These are phyloP conservation scores for Pythium grandisporangium DNA, from an alignment of 352 stramenopile genomes.

Conservation along the genomic window DNA sequence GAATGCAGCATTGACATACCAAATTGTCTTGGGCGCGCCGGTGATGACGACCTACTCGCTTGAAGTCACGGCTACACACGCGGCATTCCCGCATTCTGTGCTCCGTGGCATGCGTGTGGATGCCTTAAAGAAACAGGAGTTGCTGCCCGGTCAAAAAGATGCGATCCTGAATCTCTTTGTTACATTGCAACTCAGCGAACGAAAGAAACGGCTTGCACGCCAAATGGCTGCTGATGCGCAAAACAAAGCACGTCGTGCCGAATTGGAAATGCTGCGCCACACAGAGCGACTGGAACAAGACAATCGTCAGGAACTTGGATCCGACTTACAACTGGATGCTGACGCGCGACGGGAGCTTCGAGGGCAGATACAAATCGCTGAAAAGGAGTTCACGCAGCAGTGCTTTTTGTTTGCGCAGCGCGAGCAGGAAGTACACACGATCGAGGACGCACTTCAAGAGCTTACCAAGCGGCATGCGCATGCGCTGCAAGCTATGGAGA, in stretches of 20 bases:
- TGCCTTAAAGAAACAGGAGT: slow-evolving; percentile 57
- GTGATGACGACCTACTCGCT: slow-evolving; percentile 65
- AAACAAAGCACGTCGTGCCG: slow-evolving; percentile 26
- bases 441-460: slow-evolving; percentile 50
- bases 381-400: slow-evolving; percentile 41
- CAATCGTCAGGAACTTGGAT: no score
- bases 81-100: slow-evolving; percentile 33
- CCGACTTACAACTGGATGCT: slow-evolving; percentile 16
- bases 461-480: slow-evolving; percentile 59
- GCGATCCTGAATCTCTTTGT: slow-evolving; percentile 61
- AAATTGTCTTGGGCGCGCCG: slow-evolving; percentile 65
- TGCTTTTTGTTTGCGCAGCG: slow-evolving; percentile 68
- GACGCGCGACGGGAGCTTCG: slow-evolving; percentile 36
- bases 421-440: slow-evolving; percentile 61
- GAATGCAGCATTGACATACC: slow-evolving; percentile 37
- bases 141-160: slow-evolving; percentile 41
- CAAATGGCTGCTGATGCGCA: slow-evolving; percentile 39
- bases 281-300: slow-evolving; percentile 43
- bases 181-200: slow-evolving; percentile 57
- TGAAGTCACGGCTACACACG: slow-evolving; percentile 33
- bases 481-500: slow-evolving; percentile 43
- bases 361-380: slow-evolving; percentile 17
- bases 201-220: slow-evolving; percentile 46
- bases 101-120: slow-evolving; percentile 39
- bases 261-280: slow-evolving; percentile 37